These are phyloP conservation scores for Sutorius australiensis DNA, from an alignment of 768 basidiomycete species.

Conservation along the genomic window DNA sequence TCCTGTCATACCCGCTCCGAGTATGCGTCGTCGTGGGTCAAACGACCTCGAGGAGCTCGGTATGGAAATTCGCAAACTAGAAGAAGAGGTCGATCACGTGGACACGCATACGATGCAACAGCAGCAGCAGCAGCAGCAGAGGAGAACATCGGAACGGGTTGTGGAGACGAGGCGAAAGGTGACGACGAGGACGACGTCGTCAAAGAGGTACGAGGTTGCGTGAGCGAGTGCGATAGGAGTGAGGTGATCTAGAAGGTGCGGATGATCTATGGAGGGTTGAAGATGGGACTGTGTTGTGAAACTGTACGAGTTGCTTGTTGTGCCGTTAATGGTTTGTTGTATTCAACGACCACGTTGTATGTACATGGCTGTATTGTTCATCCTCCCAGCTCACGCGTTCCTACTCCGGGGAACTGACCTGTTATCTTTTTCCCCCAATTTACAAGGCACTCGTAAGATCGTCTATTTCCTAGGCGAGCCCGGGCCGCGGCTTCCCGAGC, in stretches of 20 bases:
- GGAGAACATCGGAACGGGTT: conserved; percentile 53
- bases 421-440: no score
- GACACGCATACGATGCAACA: neutral
- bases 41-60: conserved; percentile 42
- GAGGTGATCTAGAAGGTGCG: neutral
- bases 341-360: neutral
- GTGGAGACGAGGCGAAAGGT: conserved; percentile 52
- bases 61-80: conserved; percentile 65
- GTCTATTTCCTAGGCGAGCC: no score
- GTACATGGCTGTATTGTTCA: neutral
- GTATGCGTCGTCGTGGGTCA: conserved; percentile 49
- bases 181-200: conserved; percentile 43
- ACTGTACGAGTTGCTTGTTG: neutral
- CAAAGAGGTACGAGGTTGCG: conserved; percentile 49
- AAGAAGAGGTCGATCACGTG: conserved; percentile 49
- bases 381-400: neutral
- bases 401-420: neutral
- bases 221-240: neutral
- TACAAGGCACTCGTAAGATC: no score
- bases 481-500: no score
- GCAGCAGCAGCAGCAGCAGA: neutral
- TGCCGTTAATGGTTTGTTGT: neutral
- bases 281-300: neutral
- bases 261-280: neutral
- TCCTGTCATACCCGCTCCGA: conserved; percentile 56